These are phyloP conservation scores for Phytophthora parvispora DNA, from an alignment of 352 stramenopile genomes.

Conservation along the genomic window DNA sequence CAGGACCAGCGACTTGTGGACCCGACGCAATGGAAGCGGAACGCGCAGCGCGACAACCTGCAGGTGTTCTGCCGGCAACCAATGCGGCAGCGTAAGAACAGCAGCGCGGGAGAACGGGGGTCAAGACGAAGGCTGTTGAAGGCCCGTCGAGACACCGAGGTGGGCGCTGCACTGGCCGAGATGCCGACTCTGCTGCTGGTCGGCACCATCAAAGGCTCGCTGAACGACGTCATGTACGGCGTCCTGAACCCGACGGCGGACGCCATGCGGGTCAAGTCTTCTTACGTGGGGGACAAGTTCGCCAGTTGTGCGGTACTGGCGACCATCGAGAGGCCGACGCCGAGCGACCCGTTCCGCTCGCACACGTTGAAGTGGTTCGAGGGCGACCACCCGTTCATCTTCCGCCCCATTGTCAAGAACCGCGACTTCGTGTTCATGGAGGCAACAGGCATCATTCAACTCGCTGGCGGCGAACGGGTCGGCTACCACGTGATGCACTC, in stretches of 20 bases:
- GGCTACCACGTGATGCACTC: constrained; percentile 70
- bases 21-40: constrained; percentile 22
- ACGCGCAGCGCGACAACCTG: constrained; percentile 27
- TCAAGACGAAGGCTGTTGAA: constrained; percentile 12
- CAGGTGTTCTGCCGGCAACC: constrained; percentile 29
- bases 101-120: constrained; percentile 3
- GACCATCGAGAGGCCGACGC: constrained; percentile 32
- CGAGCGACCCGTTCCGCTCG: constrained; percentile 51
- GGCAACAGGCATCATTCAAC: constrained; percentile 38
- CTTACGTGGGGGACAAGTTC: constrained; percentile 58
- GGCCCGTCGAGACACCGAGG: constrained; percentile 11
- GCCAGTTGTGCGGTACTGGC: constrained; percentile 45
- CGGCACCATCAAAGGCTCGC: constrained; percentile 37
- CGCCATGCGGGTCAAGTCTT: constrained; percentile 44
- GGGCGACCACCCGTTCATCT: constrained; percentile 48
- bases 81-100: constrained; percentile 10
- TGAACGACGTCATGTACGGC: constrained; percentile 56
- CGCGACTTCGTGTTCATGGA: constrained; percentile 68
- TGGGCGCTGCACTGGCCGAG: constrained; percentile 3
- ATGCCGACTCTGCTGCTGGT: constrained; percentile 39
- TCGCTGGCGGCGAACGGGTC: constrained; percentile 44
- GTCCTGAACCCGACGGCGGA: constrained; percentile 42
- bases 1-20: constrained; percentile 28
- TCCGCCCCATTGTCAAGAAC: constrained; percentile 55
- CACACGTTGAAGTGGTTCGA: constrained; percentile 64